Percentiles rank a stretch among this genome's conserved stretches.
Evolutionary conservation across 2,329 filamentous ascomycete species (phyloP).

Genomic region (Arachnomyces sp.): DNA sequence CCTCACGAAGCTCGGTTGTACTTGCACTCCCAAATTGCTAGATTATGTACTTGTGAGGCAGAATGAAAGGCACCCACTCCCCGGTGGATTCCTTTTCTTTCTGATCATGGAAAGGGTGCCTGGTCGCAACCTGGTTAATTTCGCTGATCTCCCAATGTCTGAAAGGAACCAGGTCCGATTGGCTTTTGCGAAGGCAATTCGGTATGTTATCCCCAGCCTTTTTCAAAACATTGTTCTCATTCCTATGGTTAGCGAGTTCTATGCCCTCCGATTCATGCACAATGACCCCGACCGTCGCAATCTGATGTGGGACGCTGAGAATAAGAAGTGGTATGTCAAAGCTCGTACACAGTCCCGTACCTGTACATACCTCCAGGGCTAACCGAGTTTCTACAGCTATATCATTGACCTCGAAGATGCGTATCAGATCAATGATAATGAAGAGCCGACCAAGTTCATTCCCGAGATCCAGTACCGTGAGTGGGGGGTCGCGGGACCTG

Average conservation of each 20-base stretch:
- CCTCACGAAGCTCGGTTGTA: conserved; percentile 6
- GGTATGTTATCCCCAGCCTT: conserved; percentile 2
- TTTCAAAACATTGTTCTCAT: background rate
- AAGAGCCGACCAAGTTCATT: too few relatives aligned
- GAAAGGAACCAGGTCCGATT: conserved; percentile 12
- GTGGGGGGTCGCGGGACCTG: too few relatives aligned
- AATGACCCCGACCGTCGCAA: conserved; percentile 19
- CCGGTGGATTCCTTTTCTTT: conserved; percentile 7
- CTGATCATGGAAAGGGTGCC: conserved; percentile 11
- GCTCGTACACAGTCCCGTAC: too few relatives aligned
- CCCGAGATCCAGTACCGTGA: too few relatives aligned
- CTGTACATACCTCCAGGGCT: too few relatives aligned
- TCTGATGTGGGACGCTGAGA: conserved; percentile 10
- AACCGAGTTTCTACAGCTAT: too few relatives aligned
- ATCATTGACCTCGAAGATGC: too few relatives aligned
- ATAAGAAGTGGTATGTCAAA: conserved; percentile 12
- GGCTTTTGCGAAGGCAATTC: conserved; percentile 11
- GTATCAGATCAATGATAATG: too few relatives aligned
- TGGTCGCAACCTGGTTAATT: conserved; percentile 10
- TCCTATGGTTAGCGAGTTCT: conserved; percentile 9
- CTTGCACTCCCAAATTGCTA: conserved; percentile 8
- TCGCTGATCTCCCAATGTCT: conserved; percentile 9
- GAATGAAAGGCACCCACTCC: conserved; percentile 4
- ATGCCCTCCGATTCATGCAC: conserved; percentile 8
- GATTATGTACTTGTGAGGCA: background rate